Evolutionary conservation across 495 filamentous ascomycete species (phyloP).

Genomic region (Amorphotheca resinae): DNA sequence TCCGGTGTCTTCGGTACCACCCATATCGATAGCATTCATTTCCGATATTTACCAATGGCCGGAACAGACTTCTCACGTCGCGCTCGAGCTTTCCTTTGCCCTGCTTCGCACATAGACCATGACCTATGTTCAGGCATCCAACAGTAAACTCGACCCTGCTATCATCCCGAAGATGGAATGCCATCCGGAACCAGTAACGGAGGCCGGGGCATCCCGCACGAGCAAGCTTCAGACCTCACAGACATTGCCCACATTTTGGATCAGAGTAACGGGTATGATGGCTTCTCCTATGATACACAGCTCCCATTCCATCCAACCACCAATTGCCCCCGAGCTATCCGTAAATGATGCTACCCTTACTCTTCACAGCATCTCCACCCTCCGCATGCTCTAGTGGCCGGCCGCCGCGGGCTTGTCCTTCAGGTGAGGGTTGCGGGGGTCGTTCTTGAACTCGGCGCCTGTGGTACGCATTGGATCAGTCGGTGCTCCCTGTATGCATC

Average conservation of each 20-base stretch:
- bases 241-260: background rate
- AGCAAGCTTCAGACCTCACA: too few relatives aligned
- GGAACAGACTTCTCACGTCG: too few relatives aligned
- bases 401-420: constrained; percentile 36
- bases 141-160: too few relatives aligned
- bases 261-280: constrained; percentile 1
- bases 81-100: too few relatives aligned
- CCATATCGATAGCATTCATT: too few relatives aligned
- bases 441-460: constrained; percentile 93
- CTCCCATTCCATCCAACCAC: background rate
- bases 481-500: background rate
- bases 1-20: too few relatives aligned
- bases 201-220: too few relatives aligned
- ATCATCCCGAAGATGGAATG: too few relatives aligned
- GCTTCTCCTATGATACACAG: constrained; percentile 10
- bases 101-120: too few relatives aligned
- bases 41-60: too few relatives aligned
- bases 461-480: constrained; percentile 19
- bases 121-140: too few relatives aligned
- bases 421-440: constrained; percentile 74
- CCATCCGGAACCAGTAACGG: too few relatives aligned
- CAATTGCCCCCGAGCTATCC: background rate
- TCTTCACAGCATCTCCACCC: background rate
- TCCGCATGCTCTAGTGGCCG: constrained; percentile 12
- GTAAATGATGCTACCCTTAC: background rate